These are phyloP conservation scores for Trametes punicea DNA, from an alignment of 768 basidiomycete genomes.

Conservation along the genomic window DNA sequence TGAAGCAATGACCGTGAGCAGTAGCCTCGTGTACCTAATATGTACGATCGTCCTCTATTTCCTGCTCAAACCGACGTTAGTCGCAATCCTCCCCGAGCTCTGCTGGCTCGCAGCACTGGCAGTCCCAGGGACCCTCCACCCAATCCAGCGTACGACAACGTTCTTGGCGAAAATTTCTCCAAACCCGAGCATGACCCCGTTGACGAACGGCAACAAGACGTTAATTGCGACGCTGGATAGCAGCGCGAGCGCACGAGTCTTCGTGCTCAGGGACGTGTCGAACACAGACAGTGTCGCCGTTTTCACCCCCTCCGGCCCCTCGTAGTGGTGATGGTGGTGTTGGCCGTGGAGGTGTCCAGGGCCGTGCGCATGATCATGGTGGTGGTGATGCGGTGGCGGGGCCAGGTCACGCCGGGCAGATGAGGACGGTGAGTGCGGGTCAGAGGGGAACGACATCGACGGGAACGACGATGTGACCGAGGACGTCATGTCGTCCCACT, in stretches of 20 bases:
- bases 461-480: conserved; percentile 58
- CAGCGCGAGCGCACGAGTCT: conserved; percentile 65
- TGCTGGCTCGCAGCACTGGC: conserved; percentile 18
- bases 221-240: conserved; percentile 80
- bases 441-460: conserved; percentile 74
- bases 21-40: background rate
- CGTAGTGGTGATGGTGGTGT: conserved; percentile 10
- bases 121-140: conserved; percentile 34
- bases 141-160: conserved; percentile 54
- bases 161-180: conserved; percentile 90
- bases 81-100: conserved; percentile 11
- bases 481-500: conserved; percentile 68
- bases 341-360: conserved; percentile 20
- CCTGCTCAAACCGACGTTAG: conserved; percentile 13
- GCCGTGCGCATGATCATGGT: conserved; percentile 18
- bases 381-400: conserved; percentile 17
- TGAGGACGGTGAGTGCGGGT: conserved; percentile 50
- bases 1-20: background rate
- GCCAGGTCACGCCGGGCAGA: conserved; percentile 24
- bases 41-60: conserved; percentile 1
- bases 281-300: conserved; percentile 65
- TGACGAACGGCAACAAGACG: conserved; percentile 81
- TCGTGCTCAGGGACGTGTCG: conserved; percentile 60
- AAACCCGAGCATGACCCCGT: conserved; percentile 96
- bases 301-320: background rate